Evolutionary conservation across 768 basidiomycete genomes (phyloP).

Genomic region (Pisolithus microcarpus): DNA sequence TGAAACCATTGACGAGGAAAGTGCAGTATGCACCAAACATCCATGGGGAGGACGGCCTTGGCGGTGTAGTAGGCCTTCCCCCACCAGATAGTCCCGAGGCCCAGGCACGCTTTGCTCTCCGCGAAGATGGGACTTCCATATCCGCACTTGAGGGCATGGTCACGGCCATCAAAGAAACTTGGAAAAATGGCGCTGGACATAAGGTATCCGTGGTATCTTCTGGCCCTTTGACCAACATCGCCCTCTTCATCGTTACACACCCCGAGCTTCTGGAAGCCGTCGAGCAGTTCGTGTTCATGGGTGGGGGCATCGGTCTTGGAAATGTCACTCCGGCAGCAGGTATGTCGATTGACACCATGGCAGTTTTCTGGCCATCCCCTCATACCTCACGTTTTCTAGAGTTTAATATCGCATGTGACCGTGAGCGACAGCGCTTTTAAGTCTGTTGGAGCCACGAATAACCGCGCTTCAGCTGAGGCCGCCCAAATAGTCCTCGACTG

Average conservation of each 20-base stretch:
- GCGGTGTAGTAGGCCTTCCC: constrained; percentile 76
- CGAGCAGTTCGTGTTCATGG: constrained; percentile 66
- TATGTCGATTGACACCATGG: constrained; percentile 15
- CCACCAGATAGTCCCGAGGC: constrained; percentile 41
- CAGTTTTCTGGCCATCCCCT: not conserved
- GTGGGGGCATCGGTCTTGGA: constrained; percentile 81
- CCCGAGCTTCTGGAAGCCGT: constrained; percentile 45
- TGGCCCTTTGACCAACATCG: constrained; percentile 83
- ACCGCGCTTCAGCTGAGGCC: constrained; percentile 55
- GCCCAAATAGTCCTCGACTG: constrained; percentile 73
- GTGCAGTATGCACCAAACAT: constrained; percentile 67
- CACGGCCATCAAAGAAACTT: constrained; percentile 41
- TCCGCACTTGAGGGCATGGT: constrained; percentile 70
- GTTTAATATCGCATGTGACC: constrained; percentile 78
- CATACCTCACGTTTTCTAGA: constrained; percentile 32
- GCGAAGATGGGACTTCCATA: constrained; percentile 34
- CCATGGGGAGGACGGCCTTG: constrained; percentile 77
- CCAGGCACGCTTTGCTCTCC: constrained; percentile 39
- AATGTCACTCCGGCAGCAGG: constrained; percentile 74
- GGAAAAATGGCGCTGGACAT: constrained; percentile 51
- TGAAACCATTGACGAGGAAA: constrained; percentile 58
- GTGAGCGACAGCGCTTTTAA: constrained; percentile 37
- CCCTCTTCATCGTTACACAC: constrained; percentile 55
- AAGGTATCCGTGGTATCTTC: constrained; percentile 67
- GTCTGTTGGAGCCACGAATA: not conserved